Base-by-base conservation (phyloP, 768 basidiomycete species). In the Cubamyces sp. region DNA sequence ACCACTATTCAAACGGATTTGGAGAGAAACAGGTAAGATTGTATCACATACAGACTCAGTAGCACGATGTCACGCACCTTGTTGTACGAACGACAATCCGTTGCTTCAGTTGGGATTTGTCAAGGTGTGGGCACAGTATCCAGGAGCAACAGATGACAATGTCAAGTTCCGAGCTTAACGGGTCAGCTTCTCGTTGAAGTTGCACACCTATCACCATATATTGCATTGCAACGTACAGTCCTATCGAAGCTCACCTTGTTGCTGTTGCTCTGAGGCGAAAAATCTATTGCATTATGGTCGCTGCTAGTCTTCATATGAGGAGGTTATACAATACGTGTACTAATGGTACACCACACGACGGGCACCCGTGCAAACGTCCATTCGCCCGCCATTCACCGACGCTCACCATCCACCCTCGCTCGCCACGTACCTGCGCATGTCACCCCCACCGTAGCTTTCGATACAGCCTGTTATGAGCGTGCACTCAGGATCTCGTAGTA, bases 401-500 rank as follows among this genome's bases (percentile, higher is more conserved):
- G n/a, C n/a, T n/a, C n/a, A n/a, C 42, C 51, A 40, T 34, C 21
- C 59, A 39, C 51, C 51, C 25, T 6, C 26, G 5, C 25, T 37
- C 37, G 18, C 51, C 3, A 47, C 23, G 37, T 51, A 25, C 48
- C 40, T 12, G 9, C 12, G 30, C 18, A 4, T 34, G 28, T 39
- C 43, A 55, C 34, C 28, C 11, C 6, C 34, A 34, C 34, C n/a
- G n/a, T 30, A 34, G 34, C 34, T 34, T 11, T 34, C 34, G 5
- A 34, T 34, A 34, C 34, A 11, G 3, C 25, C 26, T 53, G 48
- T 49, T 51, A 43, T 34, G 48, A 48, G 15, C 57, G 61, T 34
- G 60, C 54, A 5, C 57, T 63, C n/a, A 69, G 78, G 62, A 92
- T 78, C 67, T 90, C 85, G 70, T 87, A 93, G 75, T 84, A 94